These are phyloP conservation scores for Wallacemonas sp. DNA, from an alignment of 208 protist genomes.

Conservation along the genomic window DNA sequence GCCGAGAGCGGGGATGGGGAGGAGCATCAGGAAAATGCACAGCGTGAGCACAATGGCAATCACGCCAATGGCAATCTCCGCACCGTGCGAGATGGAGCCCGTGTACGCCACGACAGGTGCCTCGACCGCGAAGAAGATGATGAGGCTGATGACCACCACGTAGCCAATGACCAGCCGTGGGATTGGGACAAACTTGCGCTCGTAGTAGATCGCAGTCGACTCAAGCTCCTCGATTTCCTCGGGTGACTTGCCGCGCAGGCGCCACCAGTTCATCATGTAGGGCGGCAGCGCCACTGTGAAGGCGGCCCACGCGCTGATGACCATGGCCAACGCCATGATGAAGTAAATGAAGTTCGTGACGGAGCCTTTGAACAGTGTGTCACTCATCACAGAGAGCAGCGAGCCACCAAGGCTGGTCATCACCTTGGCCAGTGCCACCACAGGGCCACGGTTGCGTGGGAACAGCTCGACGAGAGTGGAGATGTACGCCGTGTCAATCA, in stretches of 20 bases:
- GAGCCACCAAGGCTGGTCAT: slow-evolving; percentile 75
- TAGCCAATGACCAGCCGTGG: slow-evolving; percentile 47
- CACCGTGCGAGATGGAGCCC: slow-evolving; percentile 16
- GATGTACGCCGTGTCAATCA: slow-evolving; percentile 54
- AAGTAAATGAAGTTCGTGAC: slow-evolving; percentile 61
- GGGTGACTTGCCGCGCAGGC: slow-evolving; percentile 42
- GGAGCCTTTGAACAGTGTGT: slow-evolving; percentile 47
- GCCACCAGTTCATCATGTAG: slow-evolving; percentile 68
- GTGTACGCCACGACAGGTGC: slow-evolving; percentile 54
- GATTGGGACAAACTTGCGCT: slow-evolving; percentile 56
- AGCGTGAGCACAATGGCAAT: slow-evolving; percentile 43
- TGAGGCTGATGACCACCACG: slow-evolving; percentile 32
- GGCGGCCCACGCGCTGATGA: slow-evolving; percentile 41
- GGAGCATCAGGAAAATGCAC: slow-evolving; percentile 42
- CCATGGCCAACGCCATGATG: slow-evolving; percentile 40
- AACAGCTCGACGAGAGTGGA: slow-evolving; percentile 59
- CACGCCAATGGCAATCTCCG: slow-evolving; percentile 32
- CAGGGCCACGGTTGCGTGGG: slow-evolving; percentile 65
- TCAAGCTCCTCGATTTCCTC: slow-evolving; percentile 38
- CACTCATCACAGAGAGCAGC: slow-evolving; percentile 40
- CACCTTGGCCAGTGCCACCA: slow-evolving; percentile 70
- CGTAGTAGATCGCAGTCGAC: slow-evolving; percentile 36
- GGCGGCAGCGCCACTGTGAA: slow-evolving; percentile 58
- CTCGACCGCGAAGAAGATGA: slow-evolving; percentile 63
- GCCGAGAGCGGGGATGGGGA: slow-evolving; percentile 46